Conservation (phyloP, 129 eudicot species). For the Flaveria brownii region DNA sequence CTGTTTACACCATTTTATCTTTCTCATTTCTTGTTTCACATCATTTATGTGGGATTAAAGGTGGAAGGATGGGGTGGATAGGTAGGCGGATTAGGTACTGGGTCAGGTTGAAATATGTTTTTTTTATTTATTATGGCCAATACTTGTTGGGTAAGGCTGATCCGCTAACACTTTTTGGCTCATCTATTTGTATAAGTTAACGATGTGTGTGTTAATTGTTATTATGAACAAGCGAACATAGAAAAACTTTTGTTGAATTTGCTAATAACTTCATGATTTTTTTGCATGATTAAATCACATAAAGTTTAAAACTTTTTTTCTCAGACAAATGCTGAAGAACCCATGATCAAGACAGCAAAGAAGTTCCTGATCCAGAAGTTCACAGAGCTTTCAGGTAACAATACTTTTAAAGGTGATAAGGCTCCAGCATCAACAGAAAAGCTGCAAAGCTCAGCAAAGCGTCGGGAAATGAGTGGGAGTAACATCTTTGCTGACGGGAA, state of each 20-base stretch:
- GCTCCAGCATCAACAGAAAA: constrained; percentile 61
- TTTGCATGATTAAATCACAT: background rate
- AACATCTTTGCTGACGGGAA: constrained; percentile 91
- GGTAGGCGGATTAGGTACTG: too few relatives aligned
- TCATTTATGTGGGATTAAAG: too few relatives aligned
- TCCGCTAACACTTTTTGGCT: background rate
- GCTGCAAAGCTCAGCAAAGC: constrained; percentile 71
- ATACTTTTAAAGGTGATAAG: constrained; percentile 79
- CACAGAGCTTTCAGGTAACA: constrained; percentile 74
- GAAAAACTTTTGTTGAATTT: background rate
- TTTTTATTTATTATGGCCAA: background rate
- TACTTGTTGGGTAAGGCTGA: background rate
- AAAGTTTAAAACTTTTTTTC: too few relatives aligned
- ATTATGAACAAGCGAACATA: too few relatives aligned
- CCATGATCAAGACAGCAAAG: constrained; percentile 55
- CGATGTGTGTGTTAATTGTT: background rate
- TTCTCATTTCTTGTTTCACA: too few relatives aligned
- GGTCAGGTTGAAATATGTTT: too few relatives aligned
- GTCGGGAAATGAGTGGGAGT: constrained; percentile 87
- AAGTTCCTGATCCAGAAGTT: constrained; percentile 82
- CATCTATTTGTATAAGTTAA: background rate
- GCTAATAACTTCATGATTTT: background rate
- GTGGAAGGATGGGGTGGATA: too few relatives aligned
- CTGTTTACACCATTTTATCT: too few relatives aligned
- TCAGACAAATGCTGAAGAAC: too few relatives aligned